Conservation (phyloP, 2,329 filamentous ascomycete genomes). For the Colletotrichum viniferum region DNA sequence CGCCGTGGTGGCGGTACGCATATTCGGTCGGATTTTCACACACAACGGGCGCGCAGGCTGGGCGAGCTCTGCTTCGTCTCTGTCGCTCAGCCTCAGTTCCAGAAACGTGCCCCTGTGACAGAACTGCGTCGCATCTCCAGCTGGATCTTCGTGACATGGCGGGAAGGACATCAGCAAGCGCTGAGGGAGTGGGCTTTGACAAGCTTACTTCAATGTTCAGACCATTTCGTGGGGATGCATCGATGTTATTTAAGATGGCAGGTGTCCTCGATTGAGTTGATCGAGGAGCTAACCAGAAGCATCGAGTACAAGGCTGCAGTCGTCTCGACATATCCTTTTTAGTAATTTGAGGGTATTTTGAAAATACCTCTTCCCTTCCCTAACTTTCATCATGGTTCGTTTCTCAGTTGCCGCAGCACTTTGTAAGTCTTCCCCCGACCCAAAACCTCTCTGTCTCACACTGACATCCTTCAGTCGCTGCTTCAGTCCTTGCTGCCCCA, state of each 20-base stretch:
- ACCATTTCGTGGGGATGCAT: neutral
- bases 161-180: neutral
- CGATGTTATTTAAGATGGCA: slow-evolving; percentile 2
- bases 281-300: neutral
- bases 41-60: neutral
- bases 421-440: neutral
- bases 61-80: neutral
- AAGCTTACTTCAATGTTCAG: neutral
- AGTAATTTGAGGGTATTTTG: neutral
- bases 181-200: neutral
- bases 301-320: neutral
- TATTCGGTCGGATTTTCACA: neutral
- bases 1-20: neutral
- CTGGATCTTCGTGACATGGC: neutral
- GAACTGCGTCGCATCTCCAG: slow-evolving; percentile 9
- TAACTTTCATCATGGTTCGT: slow-evolving; percentile 15
- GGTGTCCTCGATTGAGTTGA: neutral
- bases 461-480: slow-evolving; percentile 15
- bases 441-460: neutral
- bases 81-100: slow-evolving; percentile 7
- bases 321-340: neutral
- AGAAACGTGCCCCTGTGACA: slow-evolving; percentile 17
- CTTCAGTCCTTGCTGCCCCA: slow-evolving; percentile 21
- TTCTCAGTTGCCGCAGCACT: neutral
- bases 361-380: neutral